phyloP scores from a whole-genome alignment of 2,329 filamentous ascomycete genomes.

The Nannizziopsis barbatae region DNA sequence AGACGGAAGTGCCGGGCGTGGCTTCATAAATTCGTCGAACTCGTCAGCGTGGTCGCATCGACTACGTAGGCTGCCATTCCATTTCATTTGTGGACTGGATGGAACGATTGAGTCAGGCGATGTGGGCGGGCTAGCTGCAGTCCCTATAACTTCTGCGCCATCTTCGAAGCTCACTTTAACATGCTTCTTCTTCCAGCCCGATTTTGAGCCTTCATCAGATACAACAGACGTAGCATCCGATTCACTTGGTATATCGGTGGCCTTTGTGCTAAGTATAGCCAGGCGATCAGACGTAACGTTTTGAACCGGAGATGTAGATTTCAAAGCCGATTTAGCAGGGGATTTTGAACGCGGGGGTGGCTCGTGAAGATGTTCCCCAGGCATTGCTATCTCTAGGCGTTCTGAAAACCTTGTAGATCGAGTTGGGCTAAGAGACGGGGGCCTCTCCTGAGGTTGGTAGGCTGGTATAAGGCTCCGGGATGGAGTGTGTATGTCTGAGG shows the following conservation, averaged over 20 bases:
- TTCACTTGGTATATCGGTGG: conserved; percentile 38
- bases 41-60: conserved; percentile 36
- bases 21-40: conserved; percentile 46
- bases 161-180: conserved; percentile 60
- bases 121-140: conserved; percentile 33
- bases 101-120: conserved; percentile 30
- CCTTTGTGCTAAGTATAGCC: conserved; percentile 17
- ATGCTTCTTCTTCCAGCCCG: conserved; percentile 41
- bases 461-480: conserved; percentile 4
- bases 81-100: conserved; percentile 27
- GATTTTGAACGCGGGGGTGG: conserved; percentile 50
- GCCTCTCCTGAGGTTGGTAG: conserved; percentile 2
- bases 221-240: conserved; percentile 46
- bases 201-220: conserved; percentile 34
- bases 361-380: conserved; percentile 42
- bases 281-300: conserved; percentile 28
- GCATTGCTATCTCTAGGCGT: conserved; percentile 38
- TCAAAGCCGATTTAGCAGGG: conserved; percentile 52
- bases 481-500: background rate
- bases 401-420: conserved; percentile 46
- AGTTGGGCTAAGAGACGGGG: conserved; percentile 14
- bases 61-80: conserved; percentile 21
- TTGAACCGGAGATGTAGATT: conserved; percentile 39
- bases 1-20: conserved; percentile 47
- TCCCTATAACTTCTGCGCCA: conserved; percentile 40